phyloP scores from a whole-genome alignment of 495 filamentous ascomycete species.

The Chaetomium tenue region DNA sequence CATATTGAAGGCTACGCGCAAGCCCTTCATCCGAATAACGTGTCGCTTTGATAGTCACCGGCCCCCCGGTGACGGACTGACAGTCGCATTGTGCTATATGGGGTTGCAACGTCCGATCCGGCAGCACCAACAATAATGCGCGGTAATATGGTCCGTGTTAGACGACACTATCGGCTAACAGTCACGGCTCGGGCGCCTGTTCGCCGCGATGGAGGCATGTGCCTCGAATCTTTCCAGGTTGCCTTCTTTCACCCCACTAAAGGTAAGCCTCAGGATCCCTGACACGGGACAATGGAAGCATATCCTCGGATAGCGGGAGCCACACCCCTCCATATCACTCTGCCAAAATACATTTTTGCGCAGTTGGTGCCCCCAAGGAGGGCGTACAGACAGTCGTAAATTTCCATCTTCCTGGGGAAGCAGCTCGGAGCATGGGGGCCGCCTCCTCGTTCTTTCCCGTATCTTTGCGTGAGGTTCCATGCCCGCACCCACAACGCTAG shows the following conservation, averaged over 20 bases:
- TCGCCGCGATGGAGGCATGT: conserved; percentile 1
- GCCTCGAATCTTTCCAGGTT: conserved; percentile 30
- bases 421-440: background rate
- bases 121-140: conserved; percentile 30
- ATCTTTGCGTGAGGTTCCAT: too few species aligned
- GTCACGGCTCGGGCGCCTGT: conserved; percentile 28
- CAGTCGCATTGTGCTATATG: conserved; percentile 32
- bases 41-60: conserved; percentile 22
- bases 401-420: background rate
- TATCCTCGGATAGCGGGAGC: background rate
- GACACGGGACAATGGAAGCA: conserved; percentile 2
- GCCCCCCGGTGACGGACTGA: conserved; percentile 15
- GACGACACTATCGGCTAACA: conserved; percentile 27
- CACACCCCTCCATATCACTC: background rate
- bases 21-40: conserved; percentile 17
- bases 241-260: conserved; percentile 1
- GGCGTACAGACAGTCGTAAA: background rate
- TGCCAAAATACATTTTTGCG: background rate
- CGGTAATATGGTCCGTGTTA: conserved; percentile 21
- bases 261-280: background rate
- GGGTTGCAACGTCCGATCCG: conserved; percentile 19
- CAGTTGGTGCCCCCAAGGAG: background rate
- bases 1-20: conserved; percentile 14
- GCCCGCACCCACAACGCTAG: too few species aligned
- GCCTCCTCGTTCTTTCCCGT: too few species aligned